phyloP scores from a whole-genome alignment of 2,329 filamentous ascomycete genomes.

The Tolypocladium inflatum region DNA sequence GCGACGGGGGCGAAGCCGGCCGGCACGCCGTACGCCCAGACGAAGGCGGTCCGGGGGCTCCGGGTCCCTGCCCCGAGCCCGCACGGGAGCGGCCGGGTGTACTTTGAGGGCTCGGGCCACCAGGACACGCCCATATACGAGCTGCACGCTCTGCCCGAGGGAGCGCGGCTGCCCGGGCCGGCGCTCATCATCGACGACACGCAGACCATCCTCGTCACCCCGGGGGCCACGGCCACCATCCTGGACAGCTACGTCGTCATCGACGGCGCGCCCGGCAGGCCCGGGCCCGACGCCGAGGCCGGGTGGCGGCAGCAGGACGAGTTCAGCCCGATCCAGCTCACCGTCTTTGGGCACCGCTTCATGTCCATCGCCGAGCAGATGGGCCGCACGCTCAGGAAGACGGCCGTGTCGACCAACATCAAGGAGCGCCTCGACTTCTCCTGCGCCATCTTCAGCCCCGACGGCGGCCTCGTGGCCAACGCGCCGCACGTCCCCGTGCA shows the following conservation, averaged over 20 bases:
- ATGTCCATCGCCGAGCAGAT: constrained; percentile 83
- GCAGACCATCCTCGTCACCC: constrained; percentile 64
- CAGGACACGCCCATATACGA: constrained; percentile 15
- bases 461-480: constrained; percentile 65
- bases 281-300: background rate
- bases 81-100: constrained; percentile 7
- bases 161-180: constrained; percentile 16
- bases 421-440: constrained; percentile 76
- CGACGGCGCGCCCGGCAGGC: constrained; percentile 5
- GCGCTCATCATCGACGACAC: constrained; percentile 56
- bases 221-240: constrained; percentile 20
- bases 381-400: constrained; percentile 72
- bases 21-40: constrained; percentile 13
- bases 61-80: constrained; percentile 4
- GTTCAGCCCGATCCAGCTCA: constrained; percentile 54
- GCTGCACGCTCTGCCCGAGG: constrained; percentile 10
- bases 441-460: constrained; percentile 67
- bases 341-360: constrained; percentile 71
- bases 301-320: constrained; percentile 5
- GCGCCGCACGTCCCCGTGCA: constrained; percentile 70
- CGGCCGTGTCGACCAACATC: constrained; percentile 67
- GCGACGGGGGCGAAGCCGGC: constrained; percentile 7
- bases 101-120: constrained; percentile 11
- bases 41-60: constrained; percentile 5
- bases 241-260: constrained; percentile 26